Evolutionary conservation across 2,329 filamentous ascomycete species (phyloP), one percentile per base, ranked within the genome.

Genomic region (Zasmidium citrigriseum): DNA sequence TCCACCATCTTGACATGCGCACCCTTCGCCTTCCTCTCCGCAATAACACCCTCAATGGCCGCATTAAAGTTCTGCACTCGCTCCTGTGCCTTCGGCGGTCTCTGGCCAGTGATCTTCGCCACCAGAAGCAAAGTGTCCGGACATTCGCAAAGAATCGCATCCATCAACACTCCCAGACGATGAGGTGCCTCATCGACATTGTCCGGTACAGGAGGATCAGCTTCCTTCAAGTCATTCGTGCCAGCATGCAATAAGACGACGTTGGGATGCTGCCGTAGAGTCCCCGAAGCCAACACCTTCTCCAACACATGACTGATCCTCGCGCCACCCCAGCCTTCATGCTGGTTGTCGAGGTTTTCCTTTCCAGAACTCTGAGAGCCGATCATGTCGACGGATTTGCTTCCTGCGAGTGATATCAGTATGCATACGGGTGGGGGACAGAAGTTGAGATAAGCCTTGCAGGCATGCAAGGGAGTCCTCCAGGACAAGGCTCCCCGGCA

Each of bases 171-270:
- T n/a, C 60, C 60, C 7, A 62, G 46, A n/a, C 57, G 50, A 2
- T 53, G 23, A 9, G 56, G 53, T 1, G 60, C 60, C 4, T 47
- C 52, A 11, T 48, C 29, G n/a, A 22, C 29, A 7, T 52, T 45
- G 3, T 44, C n/a, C 18, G 34, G n/a, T n/a, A n/a, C 7, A n/a
- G 5, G 14, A 4, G 34, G 4, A 25, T 16, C 46, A 21, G 24
- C 21, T 24, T 23, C 22, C 25, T 21, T 34, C 34, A 60, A 46
- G 34, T 63, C 61, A 34, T 63, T 63, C 21, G 61, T 63, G 14
- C 61, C 61, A 2, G 61, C 61, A 46, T 61, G 58, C 4, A 63
- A 38, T 14, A 63, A 51, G 20, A 63, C 58, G 18, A 63, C 58
- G 27, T 63, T 60, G 4, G 61, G 61, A 2, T 38, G 44, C 14